Conservation (phyloP, 306 rosid species). For the Vachellia collinsii region DNA sequence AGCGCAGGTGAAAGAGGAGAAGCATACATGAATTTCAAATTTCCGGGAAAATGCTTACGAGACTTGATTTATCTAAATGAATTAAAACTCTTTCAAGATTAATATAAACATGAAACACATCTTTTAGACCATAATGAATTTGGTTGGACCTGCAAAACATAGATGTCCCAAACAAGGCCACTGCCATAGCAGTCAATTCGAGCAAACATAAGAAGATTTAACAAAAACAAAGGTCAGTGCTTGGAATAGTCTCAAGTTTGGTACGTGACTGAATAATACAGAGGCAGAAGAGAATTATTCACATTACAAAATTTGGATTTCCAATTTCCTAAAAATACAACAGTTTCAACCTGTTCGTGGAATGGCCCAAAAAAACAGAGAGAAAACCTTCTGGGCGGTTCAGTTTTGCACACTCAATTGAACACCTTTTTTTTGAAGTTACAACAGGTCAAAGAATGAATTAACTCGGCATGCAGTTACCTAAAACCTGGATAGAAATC, state of each 20-base stretch:
- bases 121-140: not conserved
- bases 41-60: too few species aligned
- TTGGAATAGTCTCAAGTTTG: not conserved
- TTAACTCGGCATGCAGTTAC: constrained; percentile 19
- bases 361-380: not conserved
- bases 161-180: not conserved
- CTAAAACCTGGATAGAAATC: constrained; percentile 17
- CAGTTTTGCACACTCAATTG: constrained; percentile 29
- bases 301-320: constrained; percentile 31
- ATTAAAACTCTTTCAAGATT: too few species aligned
- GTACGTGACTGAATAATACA: not conserved
- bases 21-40: too few species aligned
- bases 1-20: too few species aligned
- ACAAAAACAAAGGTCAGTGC: not conserved
- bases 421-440: constrained; percentile 19
- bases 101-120: not conserved
- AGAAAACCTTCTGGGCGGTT: constrained; percentile 3
- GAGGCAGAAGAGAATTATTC: constrained; percentile 11
- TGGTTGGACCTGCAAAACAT: not conserved
- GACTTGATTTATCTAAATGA: too few species aligned
- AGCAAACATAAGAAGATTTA: not conserved
- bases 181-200: not conserved
- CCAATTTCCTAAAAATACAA: constrained; percentile 33
- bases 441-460: constrained; percentile 41
- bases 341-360: constrained; percentile 20